Base-by-base conservation (phyloP, 2,329 filamentous ascomycete species). In the Fusarium xyrophilum region DNA sequence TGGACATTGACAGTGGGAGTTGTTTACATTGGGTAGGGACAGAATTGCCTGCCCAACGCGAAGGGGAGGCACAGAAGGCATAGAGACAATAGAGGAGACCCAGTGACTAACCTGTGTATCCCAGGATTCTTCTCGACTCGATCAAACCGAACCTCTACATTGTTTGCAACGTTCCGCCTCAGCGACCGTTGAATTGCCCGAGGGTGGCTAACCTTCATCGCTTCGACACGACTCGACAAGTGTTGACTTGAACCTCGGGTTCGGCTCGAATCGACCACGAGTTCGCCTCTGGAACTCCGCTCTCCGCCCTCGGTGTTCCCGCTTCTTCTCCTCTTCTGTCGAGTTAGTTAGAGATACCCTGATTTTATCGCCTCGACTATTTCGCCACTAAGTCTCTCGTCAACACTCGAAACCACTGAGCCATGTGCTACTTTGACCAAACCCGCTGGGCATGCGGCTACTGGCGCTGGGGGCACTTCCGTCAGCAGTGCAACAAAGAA, bases 381-480 rank as follows among this genome's bases (percentile, higher is more conserved):
- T 50, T 63, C 51, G 56, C 51, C 66, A 56, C 60, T 56, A 43
- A 53, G 35, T 55, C 52, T 47, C 58, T 42, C 63, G 58, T 63
- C 43, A 63, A 67, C 61, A 63, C 57, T 66, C 68, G 68, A 71
- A 56, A 44, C 32, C 39, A 60, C 57, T 56, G 57, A 60, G 85
- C 77, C 73, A 97, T 98, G 95, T 97, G 95, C 84, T 97, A 96
- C 85, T 98, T 94, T 84, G 93, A 97, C 76, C 91, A 95, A 81
- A 93, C 91, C 79, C 87, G 88, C 73, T 97, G 92, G 86, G 80
- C 80, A 60, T 98, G 95, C 82, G 91, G 92, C 76, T 95, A 93
- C 85, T 97, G 91, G 90, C 93, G 93, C 80, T 98, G 94, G 94
- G 92, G 93, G 71, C 91, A 91, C 82, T 97, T 97, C 84, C 89